Conservation (phyloP, 257 asterid species). For the Nicotiana noctiflora region DNA sequence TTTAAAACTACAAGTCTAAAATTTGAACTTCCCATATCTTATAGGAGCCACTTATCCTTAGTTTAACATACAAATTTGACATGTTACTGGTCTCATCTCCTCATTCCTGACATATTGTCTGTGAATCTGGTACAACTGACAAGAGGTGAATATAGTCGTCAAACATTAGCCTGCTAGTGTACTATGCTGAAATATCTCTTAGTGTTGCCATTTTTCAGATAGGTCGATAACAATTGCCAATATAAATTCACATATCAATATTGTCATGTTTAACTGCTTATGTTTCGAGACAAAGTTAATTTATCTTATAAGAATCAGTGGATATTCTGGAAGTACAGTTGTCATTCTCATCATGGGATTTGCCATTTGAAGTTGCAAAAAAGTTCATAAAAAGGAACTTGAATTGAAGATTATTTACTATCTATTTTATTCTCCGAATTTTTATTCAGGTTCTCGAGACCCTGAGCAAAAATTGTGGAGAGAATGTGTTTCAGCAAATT, state of each 20-base stretch:
- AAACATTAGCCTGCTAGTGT: not conserved
- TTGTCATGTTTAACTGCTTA: not conserved
- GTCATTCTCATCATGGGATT: not conserved
- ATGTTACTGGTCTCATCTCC: not conserved
- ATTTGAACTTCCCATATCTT: not conserved
- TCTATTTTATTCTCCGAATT: not conserved
- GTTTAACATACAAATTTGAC: not conserved
- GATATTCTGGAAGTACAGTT: not conserved
- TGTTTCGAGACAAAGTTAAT: not conserved
- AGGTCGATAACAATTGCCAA: not conserved
- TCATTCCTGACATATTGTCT: not conserved
- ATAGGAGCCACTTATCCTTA: not conserved
- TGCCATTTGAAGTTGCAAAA: not conserved
- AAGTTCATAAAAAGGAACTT: not conserved
- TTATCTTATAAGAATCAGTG: not conserved
- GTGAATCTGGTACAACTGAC: not conserved
- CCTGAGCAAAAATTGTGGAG: constrained; percentile 94
- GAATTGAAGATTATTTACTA: not conserved
- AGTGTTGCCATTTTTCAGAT: not conserved
- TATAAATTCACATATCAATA: not conserved
- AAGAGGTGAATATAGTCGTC: not conserved
- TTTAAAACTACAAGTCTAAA: not conserved
- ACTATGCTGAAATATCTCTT: not conserved
- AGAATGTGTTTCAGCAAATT: constrained; percentile 75
- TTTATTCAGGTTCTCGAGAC: constrained; percentile 83